phyloP scores from a whole-genome alignment of 768 basidiomycete genomes.

The Boletus reticuloceps region DNA sequence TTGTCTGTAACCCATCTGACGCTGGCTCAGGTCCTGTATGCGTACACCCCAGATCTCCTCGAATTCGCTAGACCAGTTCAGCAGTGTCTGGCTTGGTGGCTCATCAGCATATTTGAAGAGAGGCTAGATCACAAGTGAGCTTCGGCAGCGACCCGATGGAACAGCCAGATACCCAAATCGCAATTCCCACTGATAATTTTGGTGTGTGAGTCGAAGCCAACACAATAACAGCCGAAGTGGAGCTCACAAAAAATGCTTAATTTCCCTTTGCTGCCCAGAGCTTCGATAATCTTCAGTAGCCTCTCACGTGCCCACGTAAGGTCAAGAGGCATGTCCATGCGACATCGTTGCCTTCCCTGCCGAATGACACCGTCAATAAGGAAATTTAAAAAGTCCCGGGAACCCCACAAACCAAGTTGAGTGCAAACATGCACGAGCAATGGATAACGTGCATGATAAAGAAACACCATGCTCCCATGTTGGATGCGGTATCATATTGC shows the following conservation, averaged over 20 bases:
- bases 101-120: slow-evolving; percentile 62
- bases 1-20: slow-evolving; percentile 15
- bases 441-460: slow-evolving; percentile 72
- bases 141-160: slow-evolving; percentile 23
- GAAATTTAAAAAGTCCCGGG: background rate
- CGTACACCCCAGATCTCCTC: slow-evolving; percentile 66
- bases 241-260: slow-evolving; percentile 47
- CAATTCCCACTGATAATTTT: slow-evolving; percentile 50
- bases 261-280: slow-evolving; percentile 40
- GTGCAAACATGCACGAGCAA: slow-evolving; percentile 61
- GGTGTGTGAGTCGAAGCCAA: slow-evolving; percentile 2
- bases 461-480: slow-evolving; percentile 80
- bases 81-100: slow-evolving; percentile 49
- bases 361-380: background rate
- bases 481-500: slow-evolving; percentile 79
- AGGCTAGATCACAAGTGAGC: slow-evolving; percentile 41
- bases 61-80: slow-evolving; percentile 60
- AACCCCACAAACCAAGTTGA: slow-evolving; percentile 53
- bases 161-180: slow-evolving; percentile 54
- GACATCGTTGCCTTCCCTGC: slow-evolving; percentile 35
- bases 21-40: slow-evolving; percentile 44
- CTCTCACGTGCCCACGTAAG: slow-evolving; percentile 37
- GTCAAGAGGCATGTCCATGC: slow-evolving; percentile 22
- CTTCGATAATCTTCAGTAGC: slow-evolving; percentile 38
- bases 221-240: slow-evolving; percentile 32